Conservation (phyloP, 192 early-diverging fungal genomes). For the Diversispora eburnea region DNA sequence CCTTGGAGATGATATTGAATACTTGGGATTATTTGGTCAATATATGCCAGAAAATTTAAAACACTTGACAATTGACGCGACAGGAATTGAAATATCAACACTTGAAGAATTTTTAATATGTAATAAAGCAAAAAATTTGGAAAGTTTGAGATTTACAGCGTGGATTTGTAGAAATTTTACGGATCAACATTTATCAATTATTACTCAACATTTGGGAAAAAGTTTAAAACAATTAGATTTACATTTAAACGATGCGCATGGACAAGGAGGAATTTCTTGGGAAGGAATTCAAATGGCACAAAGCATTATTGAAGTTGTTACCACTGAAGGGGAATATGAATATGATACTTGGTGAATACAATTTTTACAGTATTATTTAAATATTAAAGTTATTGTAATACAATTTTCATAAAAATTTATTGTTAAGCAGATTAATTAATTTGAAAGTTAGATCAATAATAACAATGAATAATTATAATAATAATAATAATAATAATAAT, state of each 20-base stretch:
- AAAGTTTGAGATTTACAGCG: background rate
- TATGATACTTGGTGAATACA: too few species aligned
- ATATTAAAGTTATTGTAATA: too few species aligned
- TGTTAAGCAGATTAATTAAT: too few species aligned
- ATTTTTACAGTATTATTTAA: too few species aligned
- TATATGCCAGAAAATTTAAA: background rate
- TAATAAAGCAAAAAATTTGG: background rate
- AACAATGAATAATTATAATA: too few species aligned
- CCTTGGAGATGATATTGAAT: background rate
- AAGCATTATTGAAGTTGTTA: too few species aligned
- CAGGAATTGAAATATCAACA: background rate
- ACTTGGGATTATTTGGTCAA: background rate
- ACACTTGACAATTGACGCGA: background rate
- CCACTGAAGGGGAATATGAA: too few species aligned
- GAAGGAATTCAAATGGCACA: too few species aligned
- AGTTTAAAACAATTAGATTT: background rate
- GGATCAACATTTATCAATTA: constrained; percentile 8
- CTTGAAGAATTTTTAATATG: background rate
- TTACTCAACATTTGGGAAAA: background rate
- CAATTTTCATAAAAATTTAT: too few species aligned
- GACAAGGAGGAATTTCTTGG: too few species aligned
- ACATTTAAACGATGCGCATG: background rate
- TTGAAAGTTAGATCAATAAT: too few species aligned
- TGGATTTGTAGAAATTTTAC: constrained; percentile 16
- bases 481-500: too few species aligned